Evolutionary conservation across 805 yeast genomes (phyloP), one percentile per base, ranked within the genome.

Genomic region (Ogataea haglerorum): DNA sequence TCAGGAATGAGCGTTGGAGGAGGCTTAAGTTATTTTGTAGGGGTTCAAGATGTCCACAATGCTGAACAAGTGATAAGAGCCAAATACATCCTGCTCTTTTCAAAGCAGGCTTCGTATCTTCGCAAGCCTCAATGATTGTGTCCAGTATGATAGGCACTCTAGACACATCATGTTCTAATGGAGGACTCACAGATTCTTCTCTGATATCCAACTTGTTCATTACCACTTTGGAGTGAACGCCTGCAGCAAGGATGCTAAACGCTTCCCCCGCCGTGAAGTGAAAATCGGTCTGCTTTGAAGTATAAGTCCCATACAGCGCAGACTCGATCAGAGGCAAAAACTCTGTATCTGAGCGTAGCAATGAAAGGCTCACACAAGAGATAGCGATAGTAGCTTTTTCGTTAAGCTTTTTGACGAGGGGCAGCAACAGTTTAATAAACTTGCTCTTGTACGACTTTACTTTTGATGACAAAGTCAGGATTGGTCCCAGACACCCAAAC

Each of bases 211-310:
- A 53, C 10, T 72, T 64, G 32, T 74, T 70, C 19, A 58, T 55
- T 48, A 88, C 60, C 10, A 72, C 68, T 21, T 65, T 69, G 1
- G 95, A 81, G 3, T 70, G 59, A 93, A 95, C 84, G 0, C 96
- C 95, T 14, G 79, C 72, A 0, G 86, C 81, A 5, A 84, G 53
- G 10, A 86, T 68, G 18, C 85, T 70, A 14, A 90, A 62, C 0
- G 95, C 89, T 57, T 91, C 98, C 38, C 98, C 97, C 34, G 82
- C 73, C 0, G 88, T 72, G 49, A 91, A 87, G 15, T 83, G 63
- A 36, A 69, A 76, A 45, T 91, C 97, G n/a, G 78, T 68, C 45
- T 85, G 87, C 47, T 84, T 87, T 0, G 88, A 74, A 4, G 56
- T 58, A 56, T 83, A 80, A 0, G 85, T 71, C 3, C 75, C 81